Conservation (phyloP, 345 rosid species). For the Dovyalis caffra region DNA sequence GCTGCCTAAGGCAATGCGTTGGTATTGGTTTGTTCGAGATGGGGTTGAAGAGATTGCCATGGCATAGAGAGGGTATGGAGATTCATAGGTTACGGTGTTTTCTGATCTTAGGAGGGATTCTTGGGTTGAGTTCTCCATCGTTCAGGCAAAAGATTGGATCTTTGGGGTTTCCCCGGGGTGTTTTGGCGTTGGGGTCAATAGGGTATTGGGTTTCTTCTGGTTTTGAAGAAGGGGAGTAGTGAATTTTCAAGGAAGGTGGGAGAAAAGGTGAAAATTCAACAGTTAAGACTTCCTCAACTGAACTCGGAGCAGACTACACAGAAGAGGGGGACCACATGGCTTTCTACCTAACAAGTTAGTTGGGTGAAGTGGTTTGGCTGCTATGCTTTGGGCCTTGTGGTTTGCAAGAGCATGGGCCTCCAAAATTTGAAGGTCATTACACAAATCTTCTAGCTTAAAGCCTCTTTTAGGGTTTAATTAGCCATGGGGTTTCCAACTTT, state of each 20-base stretch:
- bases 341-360: neutral
- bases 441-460: too few relatives aligned
- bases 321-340: neutral
- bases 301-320: neutral
- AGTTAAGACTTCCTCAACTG: neutral
- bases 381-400: too few relatives aligned
- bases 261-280: neutral
- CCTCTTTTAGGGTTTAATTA: too few relatives aligned
- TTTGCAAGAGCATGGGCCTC: too few relatives aligned
- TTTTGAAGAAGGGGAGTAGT: neutral
- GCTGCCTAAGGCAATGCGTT: conserved; percentile 82
- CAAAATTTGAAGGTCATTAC: too few relatives aligned
- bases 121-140: conserved; percentile 77
- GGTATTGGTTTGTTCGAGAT: conserved; percentile 27
- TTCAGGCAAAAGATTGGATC: neutral
- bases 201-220: neutral
- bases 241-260: neutral
- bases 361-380: too few relatives aligned
- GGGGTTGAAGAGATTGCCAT: conserved; percentile 69
- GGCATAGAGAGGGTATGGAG: conserved; percentile 78
- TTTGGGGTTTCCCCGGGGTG: neutral
- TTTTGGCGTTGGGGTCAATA: neutral
- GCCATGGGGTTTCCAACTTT: too few relatives aligned
- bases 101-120: conserved; percentile 78
- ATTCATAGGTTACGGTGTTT: conserved; percentile 74